Evolutionary conservation across 139 green algal genomes (phyloP).

Genomic region (Edaphochlamys debaryana): DNA sequence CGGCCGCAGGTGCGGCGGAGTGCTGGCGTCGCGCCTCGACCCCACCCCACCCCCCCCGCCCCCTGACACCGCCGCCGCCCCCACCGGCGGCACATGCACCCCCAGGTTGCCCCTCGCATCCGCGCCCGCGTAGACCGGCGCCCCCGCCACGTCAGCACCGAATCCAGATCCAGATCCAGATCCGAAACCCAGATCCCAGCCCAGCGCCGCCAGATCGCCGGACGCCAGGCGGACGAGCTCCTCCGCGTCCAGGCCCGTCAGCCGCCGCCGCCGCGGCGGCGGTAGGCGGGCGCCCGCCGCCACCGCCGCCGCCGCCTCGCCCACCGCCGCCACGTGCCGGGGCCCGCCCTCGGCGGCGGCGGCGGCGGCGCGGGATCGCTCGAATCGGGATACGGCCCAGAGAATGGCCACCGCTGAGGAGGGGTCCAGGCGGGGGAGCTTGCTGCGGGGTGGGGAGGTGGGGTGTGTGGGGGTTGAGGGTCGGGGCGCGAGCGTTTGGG

Average conservation of each 20-base stretch:
- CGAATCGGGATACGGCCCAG: slow-evolving; percentile 28
- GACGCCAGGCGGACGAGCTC: neutral
- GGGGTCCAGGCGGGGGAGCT: neutral
- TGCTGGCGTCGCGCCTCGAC: too few relatives aligned
- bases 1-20: neutral
- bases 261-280: slow-evolving; percentile 9
- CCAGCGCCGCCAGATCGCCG: too few relatives aligned
- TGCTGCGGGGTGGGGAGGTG: neutral
- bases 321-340: neutral
- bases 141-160: too few relatives aligned
- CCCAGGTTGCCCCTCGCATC: too few relatives aligned
- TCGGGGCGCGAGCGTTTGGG: too few relatives aligned
- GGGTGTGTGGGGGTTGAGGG: too few relatives aligned
- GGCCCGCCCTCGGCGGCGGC: neutral
- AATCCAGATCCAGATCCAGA: too few relatives aligned
- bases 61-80: neutral
- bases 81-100: too few relatives aligned
- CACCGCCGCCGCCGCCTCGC: neutral
- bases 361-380: neutral
- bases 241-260: neutral
- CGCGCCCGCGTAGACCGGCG: too few relatives aligned
- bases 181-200: too few relatives aligned
- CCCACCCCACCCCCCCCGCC: neutral
- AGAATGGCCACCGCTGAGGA: slow-evolving; percentile 7
- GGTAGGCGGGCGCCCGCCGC: neutral